phyloP scores from a whole-genome alignment of 2,329 filamentous ascomycete species.

The Sporothrix sp. region DNA sequence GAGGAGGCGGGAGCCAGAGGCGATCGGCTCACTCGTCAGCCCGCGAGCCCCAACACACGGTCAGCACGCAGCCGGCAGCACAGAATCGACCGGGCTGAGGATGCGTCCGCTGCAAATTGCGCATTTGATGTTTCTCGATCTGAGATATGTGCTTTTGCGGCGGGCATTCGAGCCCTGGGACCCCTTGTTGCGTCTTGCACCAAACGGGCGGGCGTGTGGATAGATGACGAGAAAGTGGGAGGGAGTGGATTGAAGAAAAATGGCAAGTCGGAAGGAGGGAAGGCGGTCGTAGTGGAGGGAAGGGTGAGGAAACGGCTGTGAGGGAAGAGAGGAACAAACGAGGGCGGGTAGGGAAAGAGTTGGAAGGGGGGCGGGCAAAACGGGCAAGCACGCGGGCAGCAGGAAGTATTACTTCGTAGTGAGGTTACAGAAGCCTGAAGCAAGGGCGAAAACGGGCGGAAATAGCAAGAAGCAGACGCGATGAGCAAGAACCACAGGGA shows the following conservation, averaged over 20 bases:
- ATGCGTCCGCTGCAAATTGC: neutral
- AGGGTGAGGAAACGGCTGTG: slow-evolving; percentile 8
- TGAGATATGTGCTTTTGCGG: neutral
- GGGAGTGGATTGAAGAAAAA: slow-evolving; percentile 18
- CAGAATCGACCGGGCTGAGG: neutral
- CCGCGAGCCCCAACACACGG: slow-evolving; percentile 2
- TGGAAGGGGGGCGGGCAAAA: neutral
- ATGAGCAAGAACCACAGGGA: neutral
- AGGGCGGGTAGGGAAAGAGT: neutral
- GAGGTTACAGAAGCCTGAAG: neutral
- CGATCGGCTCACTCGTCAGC: neutral
- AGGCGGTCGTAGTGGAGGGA: slow-evolving; percentile 17
- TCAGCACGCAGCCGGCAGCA: neutral
- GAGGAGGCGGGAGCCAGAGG: neutral
- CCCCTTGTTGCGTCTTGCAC: slow-evolving; percentile 15
- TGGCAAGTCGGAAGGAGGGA: slow-evolving; percentile 14
- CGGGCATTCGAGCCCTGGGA: slow-evolving; percentile 5
- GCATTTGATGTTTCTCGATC: slow-evolving; percentile 7
- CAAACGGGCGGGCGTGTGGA: slow-evolving; percentile 17
- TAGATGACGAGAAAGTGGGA: slow-evolving; percentile 18
- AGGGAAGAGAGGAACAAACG: slow-evolving; percentile 5
- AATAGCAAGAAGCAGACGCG: no score
- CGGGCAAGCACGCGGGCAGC: neutral
- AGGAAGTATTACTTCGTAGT: no score
- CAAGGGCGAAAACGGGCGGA: neutral